Base-by-base conservation (phyloP, 192 early-diverging fungal genomes). In the Geranomyces variabilis region DNA sequence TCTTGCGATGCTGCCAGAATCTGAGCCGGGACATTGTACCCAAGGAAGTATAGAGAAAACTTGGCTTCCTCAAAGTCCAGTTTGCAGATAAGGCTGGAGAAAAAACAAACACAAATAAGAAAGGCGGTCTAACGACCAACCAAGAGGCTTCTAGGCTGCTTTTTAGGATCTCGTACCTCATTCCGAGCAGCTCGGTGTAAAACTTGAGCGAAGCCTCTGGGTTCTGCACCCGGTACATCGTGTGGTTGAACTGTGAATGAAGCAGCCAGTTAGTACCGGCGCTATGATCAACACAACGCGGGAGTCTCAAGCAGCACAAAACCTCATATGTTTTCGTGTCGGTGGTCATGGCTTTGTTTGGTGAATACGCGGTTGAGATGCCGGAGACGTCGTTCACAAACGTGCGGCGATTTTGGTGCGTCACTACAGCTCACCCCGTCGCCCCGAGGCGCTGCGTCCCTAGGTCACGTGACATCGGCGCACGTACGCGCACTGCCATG, bases 221-320 rank as follows among this genome's bases (percentile, higher is more conserved):
- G 33, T 70, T 45, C 84, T 90, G 93, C 68, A 93, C 85, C 75
- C 92, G 85, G 81, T 90, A 87, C 92, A 93, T 94, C 22, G 91
- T 92, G 81, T 94, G 93, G 83, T 94, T 94, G 67, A 77, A 73
- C 70, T 77, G 28, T 31, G 28, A 33, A 60, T 9, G 12, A n/a
- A 53, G 51, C n/a, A 24, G 46, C 46, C 12, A 47, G 46, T 13
- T 13, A 47, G 55, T 21, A 21, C 10, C 14, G 24, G 24, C 14
- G 14, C 24, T 10, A 22, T 57, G 55, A 57, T 12, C 14, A 21
- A 21, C 13, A 19, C 14, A 57, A 57, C 10, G 55, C 55, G 12
- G 13, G 10, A n/a, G 9, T 57, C 24, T 57, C 46, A 47, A 53
- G 51, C 36, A 17, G 51, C 51, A 29, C 22, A 26, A 4, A n/a